Evolutionary conservation across 2,329 filamentous ascomycete species (phyloP).

Genomic region (Fusarium ramigenum): DNA sequence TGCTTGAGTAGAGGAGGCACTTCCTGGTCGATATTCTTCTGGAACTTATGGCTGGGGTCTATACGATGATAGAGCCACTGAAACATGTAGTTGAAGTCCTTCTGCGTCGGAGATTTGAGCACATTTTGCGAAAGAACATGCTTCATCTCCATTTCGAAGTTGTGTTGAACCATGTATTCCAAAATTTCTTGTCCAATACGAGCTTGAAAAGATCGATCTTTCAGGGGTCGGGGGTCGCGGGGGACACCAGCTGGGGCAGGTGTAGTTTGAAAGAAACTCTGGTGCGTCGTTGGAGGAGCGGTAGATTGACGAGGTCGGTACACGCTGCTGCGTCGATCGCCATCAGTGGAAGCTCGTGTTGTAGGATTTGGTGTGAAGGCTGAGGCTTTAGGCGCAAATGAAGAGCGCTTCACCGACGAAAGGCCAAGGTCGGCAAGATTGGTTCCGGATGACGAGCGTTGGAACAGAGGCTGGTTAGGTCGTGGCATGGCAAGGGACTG

Average conservation of each 20-base stretch:
- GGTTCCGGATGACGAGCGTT: conserved; percentile 82
- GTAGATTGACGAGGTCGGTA: conserved; percentile 75
- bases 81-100: conserved; percentile 98
- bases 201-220: conserved; percentile 80
- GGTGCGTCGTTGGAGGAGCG: conserved; percentile 74
- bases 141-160: conserved; percentile 98
- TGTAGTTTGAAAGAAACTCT: conserved; percentile 94
- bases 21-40: conserved; percentile 94
- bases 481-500: conserved; percentile 86
- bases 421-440: conserved; percentile 83
- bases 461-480: conserved; percentile 87
- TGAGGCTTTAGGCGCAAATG: conserved; percentile 76
- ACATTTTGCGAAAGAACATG: conserved; percentile 90
- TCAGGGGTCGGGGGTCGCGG: conserved; percentile 85
- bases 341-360: conserved; percentile 58
- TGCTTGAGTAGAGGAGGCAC: conserved; percentile 93
- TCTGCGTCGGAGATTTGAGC: conserved; percentile 93
- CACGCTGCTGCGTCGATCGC: conserved; percentile 81
- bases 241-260: conserved; percentile 84
- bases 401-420: conserved; percentile 85
- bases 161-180: conserved; percentile 91
- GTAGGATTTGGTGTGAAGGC: conserved; percentile 64
- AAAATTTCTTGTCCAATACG: conserved; percentile 88
- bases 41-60: conserved; percentile 91
- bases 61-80: conserved; percentile 98